These are phyloP conservation scores for Pyrenochaeta sp. DNA, from an alignment of 2,329 filamentous ascomycete species.

Conservation along the genomic window DNA sequence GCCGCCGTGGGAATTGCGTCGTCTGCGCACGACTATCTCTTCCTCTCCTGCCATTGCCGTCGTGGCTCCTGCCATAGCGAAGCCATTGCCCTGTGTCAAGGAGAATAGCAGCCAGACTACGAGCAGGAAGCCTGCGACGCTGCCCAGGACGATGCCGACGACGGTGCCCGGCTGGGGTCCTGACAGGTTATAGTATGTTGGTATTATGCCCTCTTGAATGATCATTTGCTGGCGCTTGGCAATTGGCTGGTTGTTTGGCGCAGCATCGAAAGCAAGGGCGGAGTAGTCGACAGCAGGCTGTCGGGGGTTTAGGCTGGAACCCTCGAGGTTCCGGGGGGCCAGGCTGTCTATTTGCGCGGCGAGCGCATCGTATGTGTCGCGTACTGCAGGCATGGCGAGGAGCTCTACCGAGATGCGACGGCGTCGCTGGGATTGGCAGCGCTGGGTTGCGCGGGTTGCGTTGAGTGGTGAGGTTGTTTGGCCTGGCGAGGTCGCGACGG, in stretches of 20 bases:
- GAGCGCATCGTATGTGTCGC: constrained; percentile 23
- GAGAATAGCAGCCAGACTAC: constrained; percentile 60
- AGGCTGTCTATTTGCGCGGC: constrained; percentile 31
- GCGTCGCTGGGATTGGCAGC: constrained; percentile 12
- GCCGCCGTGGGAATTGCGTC: constrained; percentile 39
- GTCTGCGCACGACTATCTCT: constrained; percentile 62
- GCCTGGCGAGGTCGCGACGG: constrained; percentile 14
- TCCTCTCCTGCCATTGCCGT: constrained; percentile 58
- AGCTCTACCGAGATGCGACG: constrained; percentile 14
- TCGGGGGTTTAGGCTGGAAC: constrained; percentile 22
- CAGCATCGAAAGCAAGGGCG: constrained; percentile 18
- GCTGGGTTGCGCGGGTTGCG: too few relatives aligned
- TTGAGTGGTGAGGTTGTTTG: constrained; percentile 14
- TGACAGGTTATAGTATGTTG: constrained; percentile 65
- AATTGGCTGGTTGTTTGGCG: constrained; percentile 17
- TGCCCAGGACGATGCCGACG: constrained; percentile 66
- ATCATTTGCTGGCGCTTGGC: constrained; percentile 29
- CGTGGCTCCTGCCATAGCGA: constrained; percentile 36
- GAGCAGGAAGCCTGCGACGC: constrained; percentile 61
- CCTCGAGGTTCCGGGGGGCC: constrained; percentile 23
- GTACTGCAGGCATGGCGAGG: constrained; percentile 38
- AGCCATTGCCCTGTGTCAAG: constrained; percentile 46
- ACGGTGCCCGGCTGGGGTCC: constrained; percentile 65
- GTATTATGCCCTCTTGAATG: constrained; percentile 57
- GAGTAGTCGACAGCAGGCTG: constrained; percentile 23